phyloP scores from a whole-genome alignment of 805 yeast genomes.

The Cyberlindnera euphorbiiphila region DNA sequence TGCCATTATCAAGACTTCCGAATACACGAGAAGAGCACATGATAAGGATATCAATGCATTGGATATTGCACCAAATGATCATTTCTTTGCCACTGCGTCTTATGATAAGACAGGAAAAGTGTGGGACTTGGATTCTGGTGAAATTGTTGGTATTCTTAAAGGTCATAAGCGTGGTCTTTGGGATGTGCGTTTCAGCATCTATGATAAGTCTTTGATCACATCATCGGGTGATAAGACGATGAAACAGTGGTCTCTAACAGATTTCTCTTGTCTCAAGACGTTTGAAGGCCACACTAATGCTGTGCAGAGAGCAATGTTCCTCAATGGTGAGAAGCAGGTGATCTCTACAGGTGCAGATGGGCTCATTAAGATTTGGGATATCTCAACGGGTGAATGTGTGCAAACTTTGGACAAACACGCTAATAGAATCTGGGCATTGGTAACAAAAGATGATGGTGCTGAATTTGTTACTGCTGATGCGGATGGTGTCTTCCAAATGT shows the following conservation, averaged over 20 bases:
- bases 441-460: constrained; percentile 60
- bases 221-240: constrained; percentile 92
- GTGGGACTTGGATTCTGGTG: constrained; percentile 87
- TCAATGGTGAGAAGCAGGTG: constrained; percentile 63
- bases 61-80: constrained; percentile 89
- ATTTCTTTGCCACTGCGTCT: constrained; percentile 85
- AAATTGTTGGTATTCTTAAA: constrained; percentile 73
- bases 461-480: constrained; percentile 86
- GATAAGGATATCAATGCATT: constrained; percentile 92
- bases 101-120: constrained; percentile 89
- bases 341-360: constrained; percentile 90
- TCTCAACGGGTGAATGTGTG: constrained; percentile 67
- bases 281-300: constrained; percentile 95
- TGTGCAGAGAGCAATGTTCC: constrained; percentile 75
- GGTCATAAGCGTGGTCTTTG: constrained; percentile 96
- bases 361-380: constrained; percentile 86
- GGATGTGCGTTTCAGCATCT: constrained; percentile 81
- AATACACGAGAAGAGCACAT: constrained; percentile 92
- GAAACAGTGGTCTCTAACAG: constrained; percentile 82
- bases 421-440: constrained; percentile 91
- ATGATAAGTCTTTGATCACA: constrained; percentile 73
- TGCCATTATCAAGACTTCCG: constrained; percentile 53
- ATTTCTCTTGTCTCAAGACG: constrained; percentile 71
- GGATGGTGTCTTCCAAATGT: constrained; percentile 83
- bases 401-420: constrained; percentile 90